These are phyloP conservation scores for Verticillium zaregamsianum DNA, from an alignment of 2,329 filamentous ascomycete species.

Conservation along the genomic window DNA sequence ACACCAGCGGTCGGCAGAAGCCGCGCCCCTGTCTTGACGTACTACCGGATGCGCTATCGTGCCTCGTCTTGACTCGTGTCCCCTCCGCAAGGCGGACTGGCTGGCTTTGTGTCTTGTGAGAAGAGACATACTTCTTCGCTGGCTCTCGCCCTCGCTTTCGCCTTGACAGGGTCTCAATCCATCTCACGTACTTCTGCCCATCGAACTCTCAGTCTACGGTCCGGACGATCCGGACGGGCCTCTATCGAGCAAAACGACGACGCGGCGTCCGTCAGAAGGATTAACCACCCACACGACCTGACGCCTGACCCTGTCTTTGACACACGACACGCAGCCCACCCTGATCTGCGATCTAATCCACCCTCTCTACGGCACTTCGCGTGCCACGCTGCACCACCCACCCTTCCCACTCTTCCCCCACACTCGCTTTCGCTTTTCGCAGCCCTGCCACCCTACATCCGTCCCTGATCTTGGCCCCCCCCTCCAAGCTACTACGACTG, in stretches of 20 bases:
- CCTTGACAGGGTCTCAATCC: background rate
- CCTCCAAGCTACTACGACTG: background rate
- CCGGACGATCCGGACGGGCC: background rate
- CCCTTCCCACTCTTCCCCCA: background rate
- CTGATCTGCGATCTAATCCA: background rate
- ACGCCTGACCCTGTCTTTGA: background rate
- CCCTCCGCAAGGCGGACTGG: background rate
- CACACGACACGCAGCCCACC: background rate
- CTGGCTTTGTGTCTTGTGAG: background rate
- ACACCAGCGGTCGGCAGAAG: background rate
- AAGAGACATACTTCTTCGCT: background rate
- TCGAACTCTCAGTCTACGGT: background rate
- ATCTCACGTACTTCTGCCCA: background rate
- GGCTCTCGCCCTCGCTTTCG: background rate
- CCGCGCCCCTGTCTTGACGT: background rate
- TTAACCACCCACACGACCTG: background rate
- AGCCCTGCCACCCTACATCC: background rate
- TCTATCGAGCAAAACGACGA: background rate
- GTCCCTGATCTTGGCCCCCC: background rate
- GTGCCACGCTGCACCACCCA: background rate
- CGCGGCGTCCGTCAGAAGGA: background rate
- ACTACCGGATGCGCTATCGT: background rate
- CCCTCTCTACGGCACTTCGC: background rate
- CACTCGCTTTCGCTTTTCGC: background rate
- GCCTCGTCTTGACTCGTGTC: background rate